Base-by-base conservation (phyloP, 2,329 filamentous ascomycete species). In the Neopestalotiopsis sp. region DNA sequence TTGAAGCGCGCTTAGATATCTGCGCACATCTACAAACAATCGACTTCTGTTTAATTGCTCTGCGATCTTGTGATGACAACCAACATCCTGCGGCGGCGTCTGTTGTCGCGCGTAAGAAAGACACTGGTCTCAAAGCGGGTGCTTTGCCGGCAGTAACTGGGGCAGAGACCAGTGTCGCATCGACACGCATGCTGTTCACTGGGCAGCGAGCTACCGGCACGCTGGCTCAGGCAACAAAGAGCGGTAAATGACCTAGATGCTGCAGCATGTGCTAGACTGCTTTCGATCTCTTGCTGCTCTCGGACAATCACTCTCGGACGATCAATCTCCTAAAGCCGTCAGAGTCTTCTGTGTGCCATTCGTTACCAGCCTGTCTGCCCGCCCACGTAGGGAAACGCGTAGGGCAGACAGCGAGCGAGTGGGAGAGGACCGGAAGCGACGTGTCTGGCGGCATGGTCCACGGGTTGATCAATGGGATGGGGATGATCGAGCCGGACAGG, bases 101-200 rank as follows among this genome's bases (percentile, higher is more conserved):
- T 65, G 45, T 65, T 49, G 4, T 65, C 38, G 62, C 62, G 62
- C 62, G 38, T 65, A 65, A 65, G 30, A 7, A 14, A 9, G 30
- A 30, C 14, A 32, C 59, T 62, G 45, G 45, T 20, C 45, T 24
- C n/a, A 10, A 52, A 52, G 9, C 9, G 20, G 17, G 6, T 52
- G 17, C 17, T 20, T 10, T 17, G 17, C 45, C 45, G 45, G 45
- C 20, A 52, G 7, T 6, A 52, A 52, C 45, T 14, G 17, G 45
- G 32, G 30, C 32, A 62, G 30, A 62, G 32, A 62, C n/a, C n/a
- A 17, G 34, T 62, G 30, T 62, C 34, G 17, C 57, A 24, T 62
- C 14, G 32, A 40, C 59, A 30, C 28, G 20, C 28, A 34, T 34
- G 34, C 28, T 62, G 59, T 40, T 62, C 12, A 30, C 57, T 40